These are phyloP conservation scores for Musa schizocarpa DNA, from an alignment of 176 grass and related monocot species.

Conservation along the genomic window DNA sequence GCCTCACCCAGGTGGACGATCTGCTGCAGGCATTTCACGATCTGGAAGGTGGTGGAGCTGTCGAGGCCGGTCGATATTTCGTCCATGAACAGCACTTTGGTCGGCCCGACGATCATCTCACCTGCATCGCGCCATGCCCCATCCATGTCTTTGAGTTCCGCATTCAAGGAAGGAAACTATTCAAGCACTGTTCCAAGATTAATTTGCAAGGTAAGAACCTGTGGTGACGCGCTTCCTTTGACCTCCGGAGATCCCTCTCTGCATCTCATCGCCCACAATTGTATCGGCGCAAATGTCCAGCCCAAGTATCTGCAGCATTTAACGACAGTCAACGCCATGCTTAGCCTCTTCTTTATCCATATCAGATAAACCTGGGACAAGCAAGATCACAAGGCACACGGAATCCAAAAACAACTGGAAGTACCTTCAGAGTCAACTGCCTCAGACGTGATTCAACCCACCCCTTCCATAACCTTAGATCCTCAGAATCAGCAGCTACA, in stretches of 20 bases:
- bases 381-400: slow-evolving; percentile 1
- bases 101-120: slow-evolving; percentile 95
- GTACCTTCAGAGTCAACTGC: slow-evolving; percentile 87
- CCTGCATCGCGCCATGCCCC: slow-evolving; percentile 24
- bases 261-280: slow-evolving; percentile 94
- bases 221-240: slow-evolving; percentile 99
- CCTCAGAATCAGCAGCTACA: slow-evolving; percentile 57
- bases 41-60: slow-evolving; percentile 93
- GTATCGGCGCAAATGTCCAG: slow-evolving; percentile 93
- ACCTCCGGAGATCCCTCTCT: slow-evolving; percentile 86
- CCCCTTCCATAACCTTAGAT: slow-evolving; percentile 94
- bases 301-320: slow-evolving; percentile 71
- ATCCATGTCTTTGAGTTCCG: too few relatives aligned
- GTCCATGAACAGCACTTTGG: slow-evolving; percentile 98
- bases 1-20: slow-evolving; percentile 84
- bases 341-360: not conserved
- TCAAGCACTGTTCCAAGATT: too few relatives aligned
- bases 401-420: not conserved
- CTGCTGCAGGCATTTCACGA: slow-evolving; percentile 93
- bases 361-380: slow-evolving; percentile 42
- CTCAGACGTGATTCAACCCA: slow-evolving; percentile 92
- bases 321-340: not conserved
- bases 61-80: slow-evolving; percentile 97
- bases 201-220: slow-evolving; percentile 20
- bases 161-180: too few relatives aligned